Evolutionary conservation across 2,329 filamentous ascomycete species (phyloP), one percentile per base, ranked within the genome.

Genomic region (Onygenales sp.): DNA sequence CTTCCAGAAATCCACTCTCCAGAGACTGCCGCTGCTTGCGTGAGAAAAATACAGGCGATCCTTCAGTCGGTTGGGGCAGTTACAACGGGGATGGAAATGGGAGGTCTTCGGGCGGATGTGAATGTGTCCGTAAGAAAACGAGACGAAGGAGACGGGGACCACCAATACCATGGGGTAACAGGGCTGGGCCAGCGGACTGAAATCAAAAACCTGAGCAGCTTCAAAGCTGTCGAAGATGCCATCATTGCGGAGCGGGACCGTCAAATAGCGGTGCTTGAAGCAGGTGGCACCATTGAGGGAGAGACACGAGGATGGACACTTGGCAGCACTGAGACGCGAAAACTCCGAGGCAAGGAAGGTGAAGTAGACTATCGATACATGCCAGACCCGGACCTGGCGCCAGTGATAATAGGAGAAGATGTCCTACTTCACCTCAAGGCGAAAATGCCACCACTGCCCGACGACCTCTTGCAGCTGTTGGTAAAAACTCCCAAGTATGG

Each of bases 301-400:
- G 93, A 98, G 73, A 98, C 93, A 7, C 81, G 93, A 54, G 92
- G 93, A 5, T 98, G 91, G 90, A 87, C 89, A 1, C 79, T 95
- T 27, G 90, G 90, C 2, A 85, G 83, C 58, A 89, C 82, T 3
- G 85, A 90, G 66, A 97, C 93, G 3, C 83, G 82, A 55, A 80
- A 86, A 42, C 74, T 98, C 43, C 81, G 93, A 63, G 89, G 89
- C 31, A 98, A 98, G 69, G 93, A 97, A 69, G 93, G 93, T 47
- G 92, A 95, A 65, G 90, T 97, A 5, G 93, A 98, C 69, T 98
- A 98, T 69, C 80, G 93, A 43, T 98, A 98, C 66, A 97, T 98
- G 92, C 92, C 93, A 0, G 93, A 98, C 67, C 89, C 93, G 5
- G 93, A 98, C 66, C 77, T 98, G 11, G 79, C 82, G 0, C 89